A percentile compares a stretch with the other conserved stretches of the same genome.
Evolutionary conservation across 139 green algal genomes (phyloP).

Genomic region (Pseudopediastrum boryanum): DNA sequence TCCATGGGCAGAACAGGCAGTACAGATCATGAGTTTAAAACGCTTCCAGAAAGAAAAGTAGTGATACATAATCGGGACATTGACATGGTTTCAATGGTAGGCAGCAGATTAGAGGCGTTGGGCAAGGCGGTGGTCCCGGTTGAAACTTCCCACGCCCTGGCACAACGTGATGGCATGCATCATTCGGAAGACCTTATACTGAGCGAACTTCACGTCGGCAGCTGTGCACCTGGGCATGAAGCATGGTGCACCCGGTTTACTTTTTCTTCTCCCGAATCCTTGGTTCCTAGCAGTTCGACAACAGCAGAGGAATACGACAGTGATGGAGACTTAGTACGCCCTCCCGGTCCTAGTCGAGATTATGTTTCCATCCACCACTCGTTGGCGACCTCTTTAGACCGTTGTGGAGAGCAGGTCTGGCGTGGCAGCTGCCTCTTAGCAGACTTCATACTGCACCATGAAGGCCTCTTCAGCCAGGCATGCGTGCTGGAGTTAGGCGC

Average conservation of each 20-base stretch:
- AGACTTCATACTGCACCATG: slow-evolving; percentile 4
- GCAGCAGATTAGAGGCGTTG: not conserved
- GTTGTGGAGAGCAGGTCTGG: slow-evolving; percentile 40
- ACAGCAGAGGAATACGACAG: not conserved
- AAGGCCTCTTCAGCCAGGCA: not conserved
- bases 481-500: slow-evolving; percentile 28
- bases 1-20: no score
- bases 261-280: not conserved
- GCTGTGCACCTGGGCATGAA: slow-evolving; percentile 3
- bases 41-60: not conserved
- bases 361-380: slow-evolving; percentile 23
- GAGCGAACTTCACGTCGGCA: slow-evolving; percentile 26
- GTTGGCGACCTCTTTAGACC: slow-evolving; percentile 5
- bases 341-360: not conserved
- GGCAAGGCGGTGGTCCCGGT: not conserved
- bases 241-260: slow-evolving; percentile 27
- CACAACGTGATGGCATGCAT: not conserved
- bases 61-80: not conserved
- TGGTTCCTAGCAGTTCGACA: not conserved
- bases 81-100: not conserved
- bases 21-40: not conserved
- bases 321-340: slow-evolving; percentile 10
- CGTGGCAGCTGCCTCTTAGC: slow-evolving; percentile 27
- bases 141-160: no score
- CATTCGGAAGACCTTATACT: slow-evolving; percentile 15